These are phyloP conservation scores for Triadica sebifera DNA, from an alignment of 345 rosid species.

Conservation along the genomic window DNA sequence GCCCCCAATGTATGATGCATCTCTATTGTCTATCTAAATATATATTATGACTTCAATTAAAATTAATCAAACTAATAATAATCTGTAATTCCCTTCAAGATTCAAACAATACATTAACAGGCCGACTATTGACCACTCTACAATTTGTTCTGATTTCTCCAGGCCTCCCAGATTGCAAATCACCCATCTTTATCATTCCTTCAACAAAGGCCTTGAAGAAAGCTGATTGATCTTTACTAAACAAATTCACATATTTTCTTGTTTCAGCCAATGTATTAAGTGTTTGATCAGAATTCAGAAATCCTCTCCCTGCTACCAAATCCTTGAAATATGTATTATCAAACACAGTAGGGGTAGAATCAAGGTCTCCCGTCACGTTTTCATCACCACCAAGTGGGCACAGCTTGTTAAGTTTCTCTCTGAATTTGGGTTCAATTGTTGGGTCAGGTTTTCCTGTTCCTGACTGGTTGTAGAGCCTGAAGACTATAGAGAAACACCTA, in stretches of 20 bases:
- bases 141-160: constrained; percentile 77
- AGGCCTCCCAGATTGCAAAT: constrained; percentile 60
- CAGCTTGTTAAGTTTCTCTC: constrained; percentile 52
- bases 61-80: too few species aligned
- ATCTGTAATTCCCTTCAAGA: constrained; percentile 14
- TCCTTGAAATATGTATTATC: constrained; percentile 85
- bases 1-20: neutral
- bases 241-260: constrained; percentile 48
- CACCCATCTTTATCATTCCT: constrained; percentile 89
- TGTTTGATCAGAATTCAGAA: constrained; percentile 87
- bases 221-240: constrained; percentile 44
- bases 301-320: constrained; percentile 77
- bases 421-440: constrained; percentile 49
- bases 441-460: constrained; percentile 73
- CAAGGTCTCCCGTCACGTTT: constrained; percentile 65
- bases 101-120: constrained; percentile 28
- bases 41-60: too few species aligned
- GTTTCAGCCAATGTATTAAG: constrained; percentile 54
- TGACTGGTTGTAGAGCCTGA: constrained; percentile 89
- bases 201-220: constrained; percentile 67
- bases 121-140: constrained; percentile 51
- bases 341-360: constrained; percentile 60
- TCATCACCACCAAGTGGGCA: constrained; percentile 73
- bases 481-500: constrained; percentile 82
- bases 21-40: neutral